A percentile compares a stretch with the other conserved stretches of the same genome.
Conservation (phyloP, 345 rosid genomes). For the Physaria fendleri region DNA sequence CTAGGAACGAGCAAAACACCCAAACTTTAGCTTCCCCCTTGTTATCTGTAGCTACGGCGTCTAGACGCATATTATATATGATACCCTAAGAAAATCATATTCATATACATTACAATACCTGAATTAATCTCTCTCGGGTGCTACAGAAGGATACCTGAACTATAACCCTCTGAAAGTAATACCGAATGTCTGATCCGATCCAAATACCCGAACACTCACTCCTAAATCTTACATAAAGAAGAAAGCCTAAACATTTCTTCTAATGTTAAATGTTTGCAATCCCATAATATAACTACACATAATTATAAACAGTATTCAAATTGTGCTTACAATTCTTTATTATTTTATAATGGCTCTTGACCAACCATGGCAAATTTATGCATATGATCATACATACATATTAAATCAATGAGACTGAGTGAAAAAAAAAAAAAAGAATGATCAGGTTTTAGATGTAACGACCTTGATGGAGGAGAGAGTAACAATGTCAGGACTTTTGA, state of each 20-base stretch:
- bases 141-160: too few species aligned
- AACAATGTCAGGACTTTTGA: slow-evolving; percentile 50
- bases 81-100: too few species aligned
- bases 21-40: too few species aligned
- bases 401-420: not conserved
- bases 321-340: not conserved
- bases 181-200: not conserved
- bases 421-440: too few species aligned
- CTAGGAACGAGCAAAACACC: too few species aligned
- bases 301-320: not conserved
- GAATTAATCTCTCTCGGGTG: too few species aligned
- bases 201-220: too few species aligned
- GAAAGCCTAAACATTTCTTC: not conserved
- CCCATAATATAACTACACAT: not conserved
- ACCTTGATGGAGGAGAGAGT: slow-evolving; percentile 43
- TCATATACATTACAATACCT: too few species aligned
- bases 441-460: slow-evolving; percentile 19
- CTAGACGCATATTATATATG: too few species aligned
- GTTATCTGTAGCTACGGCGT: too few species aligned
- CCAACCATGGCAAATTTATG: not conserved
- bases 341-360: not conserved
- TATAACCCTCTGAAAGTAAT: not conserved
- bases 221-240: not conserved
- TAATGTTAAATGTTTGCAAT: not conserved
- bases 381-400: not conserved